Conservation (phyloP, 129 eudicot genomes). For the Chrysanthemum makinoi region DNA sequence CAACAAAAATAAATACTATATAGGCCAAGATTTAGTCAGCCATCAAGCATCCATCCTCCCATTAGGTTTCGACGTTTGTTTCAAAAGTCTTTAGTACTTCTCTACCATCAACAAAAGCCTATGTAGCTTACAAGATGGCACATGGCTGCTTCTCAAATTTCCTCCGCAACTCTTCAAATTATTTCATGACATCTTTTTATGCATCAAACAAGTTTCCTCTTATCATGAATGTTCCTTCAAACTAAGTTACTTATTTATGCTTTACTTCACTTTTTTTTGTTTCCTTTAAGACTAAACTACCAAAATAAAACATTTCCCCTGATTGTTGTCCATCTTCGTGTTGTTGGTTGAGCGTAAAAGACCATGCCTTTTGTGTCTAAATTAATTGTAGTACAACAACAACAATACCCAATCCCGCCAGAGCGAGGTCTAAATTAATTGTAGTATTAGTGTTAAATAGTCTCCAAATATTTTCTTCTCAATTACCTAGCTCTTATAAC, state of each 20-base stretch:
- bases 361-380: slow-evolving; percentile 6
- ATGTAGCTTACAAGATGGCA: neutral
- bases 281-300: slow-evolving; percentile 15
- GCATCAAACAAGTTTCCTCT: neutral
- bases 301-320: slow-evolving; percentile 1
- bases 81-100: slow-evolving; percentile 7
- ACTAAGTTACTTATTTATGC: slow-evolving; percentile 14
- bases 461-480: neutral
- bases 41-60: neutral
- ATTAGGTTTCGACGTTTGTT: neutral
- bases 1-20: neutral
- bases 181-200: neutral
- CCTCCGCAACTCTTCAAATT: neutral
- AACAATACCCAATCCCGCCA: too few species aligned
- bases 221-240: slow-evolving; percentile 5
- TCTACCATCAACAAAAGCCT: neutral
- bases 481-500: neutral
- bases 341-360: neutral
- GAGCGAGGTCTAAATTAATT: neutral
- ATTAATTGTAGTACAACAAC: neutral
- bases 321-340: neutral
- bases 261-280: neutral
- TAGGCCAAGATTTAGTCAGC: neutral
- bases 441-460: neutral
- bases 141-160: neutral